These are phyloP conservation scores for Penicillium sp. DNA, from an alignment of 2,329 filamentous ascomycete species.

Conservation along the genomic window DNA sequence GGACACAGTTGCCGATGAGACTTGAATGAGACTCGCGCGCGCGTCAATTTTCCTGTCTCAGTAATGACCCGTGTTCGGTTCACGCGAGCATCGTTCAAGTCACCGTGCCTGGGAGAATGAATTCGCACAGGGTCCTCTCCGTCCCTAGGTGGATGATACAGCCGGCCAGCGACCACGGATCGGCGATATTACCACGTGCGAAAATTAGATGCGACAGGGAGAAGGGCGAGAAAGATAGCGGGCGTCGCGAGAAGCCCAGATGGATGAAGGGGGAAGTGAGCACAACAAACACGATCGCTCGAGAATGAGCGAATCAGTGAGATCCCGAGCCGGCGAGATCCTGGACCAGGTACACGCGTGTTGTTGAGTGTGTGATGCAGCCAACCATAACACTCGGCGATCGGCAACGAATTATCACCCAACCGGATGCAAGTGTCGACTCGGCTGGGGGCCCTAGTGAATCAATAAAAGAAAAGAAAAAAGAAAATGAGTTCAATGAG, in stretches of 20 bases:
- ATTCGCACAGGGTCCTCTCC: conserved; percentile 15
- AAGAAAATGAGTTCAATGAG: conserved; percentile 18
- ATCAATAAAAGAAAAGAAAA: conserved; percentile 21
- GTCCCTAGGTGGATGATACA: conserved; percentile 23
- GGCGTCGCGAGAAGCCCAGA: conserved; percentile 22
- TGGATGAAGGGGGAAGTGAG: conserved; percentile 18
- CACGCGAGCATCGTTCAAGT: conserved; percentile 42
- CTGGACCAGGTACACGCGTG: conserved; percentile 25
- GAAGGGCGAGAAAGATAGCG: conserved; percentile 5
- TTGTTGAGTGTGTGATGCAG: conserved; percentile 19
- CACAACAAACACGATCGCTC: conserved; percentile 24
- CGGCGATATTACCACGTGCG: conserved; percentile 19
- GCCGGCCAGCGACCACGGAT: conserved; percentile 42
- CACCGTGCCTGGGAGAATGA: conserved; percentile 21
- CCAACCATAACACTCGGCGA: conserved; percentile 24
- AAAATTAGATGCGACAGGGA: conserved; percentile 20
- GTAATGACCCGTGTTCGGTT: conserved; percentile 11
- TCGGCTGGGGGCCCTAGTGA: neutral
- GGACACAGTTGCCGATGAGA: conserved; percentile 34
- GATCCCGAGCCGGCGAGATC: conserved; percentile 22
- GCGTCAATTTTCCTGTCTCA: conserved; percentile 25
- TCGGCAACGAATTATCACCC: conserved; percentile 19
- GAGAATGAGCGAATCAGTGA: conserved; percentile 25
- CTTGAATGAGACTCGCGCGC: conserved; percentile 31
- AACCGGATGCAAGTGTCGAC: conserved; percentile 5